phyloP scores from a whole-genome alignment of 2,329 filamentous ascomycete genomes.

The Claviceps pazoutovae region DNA sequence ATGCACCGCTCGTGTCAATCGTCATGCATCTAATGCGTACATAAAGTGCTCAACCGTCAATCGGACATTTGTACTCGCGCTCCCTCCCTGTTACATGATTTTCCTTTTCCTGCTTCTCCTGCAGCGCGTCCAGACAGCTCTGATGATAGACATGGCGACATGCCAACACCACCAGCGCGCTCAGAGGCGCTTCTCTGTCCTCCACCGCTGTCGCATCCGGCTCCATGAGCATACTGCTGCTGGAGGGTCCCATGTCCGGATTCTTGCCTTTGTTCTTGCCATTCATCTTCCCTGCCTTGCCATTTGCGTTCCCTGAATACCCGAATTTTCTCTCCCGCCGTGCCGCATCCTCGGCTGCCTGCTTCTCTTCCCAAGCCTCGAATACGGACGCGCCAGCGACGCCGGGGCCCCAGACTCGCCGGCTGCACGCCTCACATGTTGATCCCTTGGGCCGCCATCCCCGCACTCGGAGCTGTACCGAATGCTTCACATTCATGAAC shows the following conservation, averaged over 20 bases:
- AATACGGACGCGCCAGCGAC: conserved; percentile 59
- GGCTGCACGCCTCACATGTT: conserved; percentile 74
- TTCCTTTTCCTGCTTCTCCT: conserved; percentile 37
- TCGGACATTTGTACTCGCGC: conserved; percentile 40
- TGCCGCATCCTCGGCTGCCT: conserved; percentile 31
- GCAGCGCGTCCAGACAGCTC: conserved; percentile 52
- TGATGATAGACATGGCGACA: conserved; percentile 61
- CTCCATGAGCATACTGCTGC: conserved; percentile 27
- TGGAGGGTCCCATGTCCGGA: conserved; percentile 25
- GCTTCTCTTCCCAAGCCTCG: conserved; percentile 63
- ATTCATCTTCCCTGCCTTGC: conserved; percentile 16
- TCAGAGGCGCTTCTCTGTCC: conserved; percentile 37
- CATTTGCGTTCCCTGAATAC: conserved; percentile 24
- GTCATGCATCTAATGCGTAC: conserved; percentile 4
- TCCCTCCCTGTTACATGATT: conserved; percentile 32
- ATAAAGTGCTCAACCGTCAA: conserved; percentile 32
- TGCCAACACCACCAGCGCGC: conserved; percentile 52
- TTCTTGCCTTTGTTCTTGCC: conserved; percentile 32
- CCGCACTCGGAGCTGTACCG: conserved; percentile 59
- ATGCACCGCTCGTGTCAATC: neutral
- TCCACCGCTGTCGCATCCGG: conserved; percentile 11
- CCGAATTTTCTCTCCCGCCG: conserved; percentile 29
- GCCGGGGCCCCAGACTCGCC: conserved; percentile 78
- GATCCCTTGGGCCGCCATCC: conserved; percentile 85
- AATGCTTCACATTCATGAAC: conserved; percentile 68